Conservation (phyloP, 306 rosid genomes). For the Alnus glutinosa region DNA sequence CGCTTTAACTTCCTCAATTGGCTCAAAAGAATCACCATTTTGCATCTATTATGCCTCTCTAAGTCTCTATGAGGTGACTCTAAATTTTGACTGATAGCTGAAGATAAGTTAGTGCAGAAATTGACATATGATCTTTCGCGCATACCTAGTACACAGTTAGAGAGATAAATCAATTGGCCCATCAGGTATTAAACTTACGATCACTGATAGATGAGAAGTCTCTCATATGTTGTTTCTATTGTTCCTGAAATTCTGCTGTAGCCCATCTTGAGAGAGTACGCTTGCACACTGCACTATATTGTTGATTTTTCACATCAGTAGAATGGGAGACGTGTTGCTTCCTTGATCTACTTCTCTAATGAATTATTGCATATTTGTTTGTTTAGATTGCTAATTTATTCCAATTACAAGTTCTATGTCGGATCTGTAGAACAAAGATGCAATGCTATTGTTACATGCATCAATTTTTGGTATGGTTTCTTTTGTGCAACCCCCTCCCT, state of each 20-base stretch:
- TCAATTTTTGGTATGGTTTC: background rate
- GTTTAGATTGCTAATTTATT: background rate
- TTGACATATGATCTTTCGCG: background rate
- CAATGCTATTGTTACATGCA: background rate
- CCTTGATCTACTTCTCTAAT: background rate
- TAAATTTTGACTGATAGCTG: background rate
- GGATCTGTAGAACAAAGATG: background rate
- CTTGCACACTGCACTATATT: background rate
- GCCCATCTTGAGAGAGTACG: background rate
- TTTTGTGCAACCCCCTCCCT: background rate
- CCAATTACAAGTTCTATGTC: background rate
- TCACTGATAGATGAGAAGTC: background rate
- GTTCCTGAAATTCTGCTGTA: background rate
- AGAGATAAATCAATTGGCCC: background rate
- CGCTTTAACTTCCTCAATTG: background rate
- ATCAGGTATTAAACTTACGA: background rate
- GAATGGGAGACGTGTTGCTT: background rate
- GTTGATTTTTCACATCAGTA: background rate
- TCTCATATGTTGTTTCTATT: background rate
- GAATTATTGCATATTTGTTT: background rate
- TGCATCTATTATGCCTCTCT: background rate
- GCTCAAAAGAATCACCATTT: background rate
- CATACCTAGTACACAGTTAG: background rate
- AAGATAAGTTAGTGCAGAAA: background rate
- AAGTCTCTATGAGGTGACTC: background rate